Evolutionary conservation across 2,329 filamentous ascomycete species (phyloP).

Genomic region (Aspergillus sp.): DNA sequence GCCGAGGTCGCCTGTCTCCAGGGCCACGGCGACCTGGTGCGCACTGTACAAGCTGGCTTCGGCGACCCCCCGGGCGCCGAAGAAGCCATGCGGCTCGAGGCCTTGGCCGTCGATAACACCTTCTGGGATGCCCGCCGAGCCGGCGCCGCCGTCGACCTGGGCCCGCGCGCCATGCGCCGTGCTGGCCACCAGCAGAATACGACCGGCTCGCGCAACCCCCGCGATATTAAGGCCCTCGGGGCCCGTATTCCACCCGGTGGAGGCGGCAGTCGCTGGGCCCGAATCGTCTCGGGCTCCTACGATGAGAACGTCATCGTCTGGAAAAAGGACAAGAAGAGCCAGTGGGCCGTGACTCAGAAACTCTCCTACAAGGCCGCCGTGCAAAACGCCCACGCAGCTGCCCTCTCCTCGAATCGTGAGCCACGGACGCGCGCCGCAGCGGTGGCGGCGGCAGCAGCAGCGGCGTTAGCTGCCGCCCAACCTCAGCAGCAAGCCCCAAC

Average conservation of each 20-base stretch:
- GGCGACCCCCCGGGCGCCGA: slow-evolving; percentile 81
- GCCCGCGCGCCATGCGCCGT: slow-evolving; percentile 50
- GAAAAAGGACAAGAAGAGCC: slow-evolving; percentile 79
- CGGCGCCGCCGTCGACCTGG: slow-evolving; percentile 41
- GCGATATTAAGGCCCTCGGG: slow-evolving; percentile 72
- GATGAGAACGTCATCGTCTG: slow-evolving; percentile 95
- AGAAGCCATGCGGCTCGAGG: slow-evolving; percentile 71
- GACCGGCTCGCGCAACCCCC: slow-evolving; percentile 70
- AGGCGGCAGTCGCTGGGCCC: slow-evolving; percentile 81
- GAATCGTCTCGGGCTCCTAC: slow-evolving; percentile 97
- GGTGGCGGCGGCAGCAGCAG: too few species aligned
- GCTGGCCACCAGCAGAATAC: slow-evolving; percentile 54
- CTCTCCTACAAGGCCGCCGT: slow-evolving; percentile 38
- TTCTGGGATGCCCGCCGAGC: slow-evolving; percentile 62
- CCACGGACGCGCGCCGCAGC: neutral
- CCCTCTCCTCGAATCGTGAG: neutral
- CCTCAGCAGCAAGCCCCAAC: neutral
- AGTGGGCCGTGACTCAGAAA: slow-evolving; percentile 76
- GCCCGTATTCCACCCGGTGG: slow-evolving; percentile 88
- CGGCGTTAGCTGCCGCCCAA: too few species aligned
- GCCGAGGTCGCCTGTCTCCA: slow-evolving; percentile 86
- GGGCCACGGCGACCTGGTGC: slow-evolving; percentile 79
- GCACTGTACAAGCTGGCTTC: slow-evolving; percentile 93
- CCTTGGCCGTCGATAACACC: slow-evolving; percentile 68
- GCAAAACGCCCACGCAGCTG: neutral